A percentile compares a stretch with the other conserved stretches of the same genome.
These are phyloP conservation scores for Yarrowia osloensis DNA, from an alignment of 805 yeast genomes.

Conservation along the genomic window DNA sequence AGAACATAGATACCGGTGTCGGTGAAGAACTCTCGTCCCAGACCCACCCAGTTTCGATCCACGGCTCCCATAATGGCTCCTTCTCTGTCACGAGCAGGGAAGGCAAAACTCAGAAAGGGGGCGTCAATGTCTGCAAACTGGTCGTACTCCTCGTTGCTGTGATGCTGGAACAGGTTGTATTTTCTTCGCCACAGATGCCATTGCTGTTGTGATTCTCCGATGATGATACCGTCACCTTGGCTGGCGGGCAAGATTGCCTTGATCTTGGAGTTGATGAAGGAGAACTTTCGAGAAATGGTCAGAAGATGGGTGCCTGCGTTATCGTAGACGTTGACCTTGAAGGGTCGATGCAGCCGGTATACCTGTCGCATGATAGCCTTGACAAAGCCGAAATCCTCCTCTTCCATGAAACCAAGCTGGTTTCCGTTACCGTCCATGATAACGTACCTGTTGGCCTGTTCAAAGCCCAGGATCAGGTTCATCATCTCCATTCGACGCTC, in stretches of 20 bases:
- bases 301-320: conserved; percentile 42
- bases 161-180: conserved; percentile 67
- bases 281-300: conserved; percentile 74
- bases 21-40: conserved; percentile 88
- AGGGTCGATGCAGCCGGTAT: conserved; percentile 82
- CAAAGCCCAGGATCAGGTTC: conserved; percentile 86
- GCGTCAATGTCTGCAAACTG: conserved; percentile 91
- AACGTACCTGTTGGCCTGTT: conserved; percentile 78
- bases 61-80: conserved; percentile 71
- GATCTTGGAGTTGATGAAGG: conserved; percentile 85
- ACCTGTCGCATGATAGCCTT: conserved; percentile 80
- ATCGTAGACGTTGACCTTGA: conserved; percentile 45
- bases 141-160: conserved; percentile 50
- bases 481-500: conserved; percentile 87
- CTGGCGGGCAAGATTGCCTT: conserved; percentile 62
- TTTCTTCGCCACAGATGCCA: conserved; percentile 95
- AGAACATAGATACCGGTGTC: conserved; percentile 92
- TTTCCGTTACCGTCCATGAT: conserved; percentile 74
- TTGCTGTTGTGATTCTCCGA: conserved; percentile 88
- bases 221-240: conserved; percentile 49
- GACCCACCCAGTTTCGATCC: conserved; percentile 92
- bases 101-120: conserved; percentile 81
- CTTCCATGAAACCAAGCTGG: conserved; percentile 77
- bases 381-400: conserved; percentile 70
- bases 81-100: conserved; percentile 65